Conservation (phyloP, 441 rosid species). For the Corymbia citriodora region DNA sequence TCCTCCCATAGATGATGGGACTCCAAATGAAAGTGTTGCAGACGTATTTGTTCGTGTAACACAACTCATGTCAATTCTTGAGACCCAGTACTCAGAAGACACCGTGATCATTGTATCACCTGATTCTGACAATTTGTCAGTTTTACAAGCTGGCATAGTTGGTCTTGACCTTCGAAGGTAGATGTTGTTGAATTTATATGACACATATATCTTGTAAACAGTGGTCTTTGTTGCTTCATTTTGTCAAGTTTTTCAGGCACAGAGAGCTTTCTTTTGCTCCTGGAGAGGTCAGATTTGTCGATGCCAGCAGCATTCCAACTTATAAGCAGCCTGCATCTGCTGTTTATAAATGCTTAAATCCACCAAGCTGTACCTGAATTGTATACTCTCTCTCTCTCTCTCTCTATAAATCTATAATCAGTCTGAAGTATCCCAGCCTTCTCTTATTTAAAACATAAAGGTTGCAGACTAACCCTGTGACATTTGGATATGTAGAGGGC, state of each 20-base stretch:
- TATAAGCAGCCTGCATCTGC: conserved; percentile 89
- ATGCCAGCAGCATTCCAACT: conserved; percentile 53
- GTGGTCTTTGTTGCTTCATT: neutral
- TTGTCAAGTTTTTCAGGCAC: conserved; percentile 42
- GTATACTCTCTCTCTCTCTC: neutral
- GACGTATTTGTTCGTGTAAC: conserved; percentile 91
- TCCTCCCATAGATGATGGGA: conserved; percentile 84
- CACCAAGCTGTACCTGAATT: conserved; percentile 63
- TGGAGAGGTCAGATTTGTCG: conserved; percentile 81
- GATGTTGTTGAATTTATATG: neutral
- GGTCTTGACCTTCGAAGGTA: conserved; percentile 88
- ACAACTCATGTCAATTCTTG: conserved; percentile 93
- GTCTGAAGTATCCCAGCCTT: neutral
- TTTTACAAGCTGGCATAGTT: conserved; percentile 75
- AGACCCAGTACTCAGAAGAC: conserved; percentile 83
- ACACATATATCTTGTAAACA: neutral
- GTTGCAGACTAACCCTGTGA: neutral
- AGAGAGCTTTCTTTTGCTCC: conserved; percentile 64
- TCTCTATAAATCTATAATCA: neutral
- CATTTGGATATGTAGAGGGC: neutral
- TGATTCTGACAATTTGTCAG: conserved; percentile 87
- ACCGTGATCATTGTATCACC: conserved; percentile 73
- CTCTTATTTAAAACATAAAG: neutral
- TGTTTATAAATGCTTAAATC: conserved; percentile 71
- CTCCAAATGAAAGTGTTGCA: conserved; percentile 81